phyloP scores from a whole-genome alignment of 139 green algal species.

The Tetradesmus lagerheimii region DNA sequence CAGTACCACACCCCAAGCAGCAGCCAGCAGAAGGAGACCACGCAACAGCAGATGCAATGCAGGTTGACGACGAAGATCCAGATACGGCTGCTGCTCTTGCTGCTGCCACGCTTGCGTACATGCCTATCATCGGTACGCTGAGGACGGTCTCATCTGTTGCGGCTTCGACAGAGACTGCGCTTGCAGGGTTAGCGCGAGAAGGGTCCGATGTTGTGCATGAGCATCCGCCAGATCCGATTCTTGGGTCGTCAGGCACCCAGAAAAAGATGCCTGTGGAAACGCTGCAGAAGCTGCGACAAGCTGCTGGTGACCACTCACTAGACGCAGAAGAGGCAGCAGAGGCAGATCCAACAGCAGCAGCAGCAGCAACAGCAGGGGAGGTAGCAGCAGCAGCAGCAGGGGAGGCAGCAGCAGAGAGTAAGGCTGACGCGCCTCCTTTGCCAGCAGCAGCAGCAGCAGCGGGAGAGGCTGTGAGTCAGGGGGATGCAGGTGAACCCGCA shows the following conservation, averaged over 20 bases:
- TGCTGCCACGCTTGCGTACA: neutral
- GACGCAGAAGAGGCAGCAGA: neutral
- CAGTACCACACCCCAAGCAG: neutral
- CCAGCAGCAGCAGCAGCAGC: neutral
- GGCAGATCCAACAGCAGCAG: neutral
- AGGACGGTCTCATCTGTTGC: neutral
- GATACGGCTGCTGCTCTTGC: constrained; percentile 1
- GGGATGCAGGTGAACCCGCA: no score
- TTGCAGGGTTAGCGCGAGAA: neutral
- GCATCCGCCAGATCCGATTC: neutral
- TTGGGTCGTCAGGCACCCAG: neutral
- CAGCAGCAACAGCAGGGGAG: no score
- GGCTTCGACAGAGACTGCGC: neutral
- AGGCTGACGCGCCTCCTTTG: neutral
- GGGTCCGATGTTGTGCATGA: neutral
- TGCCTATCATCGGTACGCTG: neutral
- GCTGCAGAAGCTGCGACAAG: neutral
- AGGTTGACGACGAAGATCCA: neutral
- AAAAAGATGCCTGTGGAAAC: neutral
- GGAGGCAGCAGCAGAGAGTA: neutral
- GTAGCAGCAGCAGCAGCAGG: neutral
- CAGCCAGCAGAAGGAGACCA: neutral
- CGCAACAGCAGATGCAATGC: neutral
- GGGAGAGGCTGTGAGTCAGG: neutral
- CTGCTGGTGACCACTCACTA: neutral